Evolutionary conservation across 768 basidiomycete species (phyloP), one percentile per base, ranked within the genome.

Genomic region (Pleurotus giganteus): DNA sequence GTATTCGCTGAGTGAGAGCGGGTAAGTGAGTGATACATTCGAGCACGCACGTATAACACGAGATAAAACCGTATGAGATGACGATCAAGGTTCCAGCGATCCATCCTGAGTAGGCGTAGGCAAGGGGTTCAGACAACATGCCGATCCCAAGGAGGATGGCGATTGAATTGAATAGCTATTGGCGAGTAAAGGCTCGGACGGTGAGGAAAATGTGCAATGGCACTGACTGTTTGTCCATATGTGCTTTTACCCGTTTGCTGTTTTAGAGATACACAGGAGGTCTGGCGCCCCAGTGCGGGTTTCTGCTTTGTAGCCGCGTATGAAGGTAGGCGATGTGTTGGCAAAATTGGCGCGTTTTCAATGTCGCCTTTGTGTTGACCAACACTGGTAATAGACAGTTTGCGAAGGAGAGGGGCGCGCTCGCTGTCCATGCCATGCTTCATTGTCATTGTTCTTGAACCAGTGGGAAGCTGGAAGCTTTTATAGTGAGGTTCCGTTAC

Each of bases 31-130:
- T 34, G 24, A 29, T 54, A 39, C 12, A 57, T 21, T 24, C 34
- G 42, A 45, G 26, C 6, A 80, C 89, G 54, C 63, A 94, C 92
- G 92, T 94, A 68, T 97, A 91, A 65, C 92, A 96, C 6, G 93
- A 88, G 15, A 95, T 69, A 56, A 80, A 77, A 0, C 88, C 92
- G 62, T 93, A 94, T 50, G 82, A 80, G 9, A 91, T 65, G 55
- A 96, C 82, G 13, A 98, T 73, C 23, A 79, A 5, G 0, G 85
- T 86, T 0, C 96, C 95, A 32, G 78, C 74, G 15, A 87, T 71
- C 95, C 95, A 98, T 2, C 95, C 96, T 2, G 92, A 83, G 62
- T 91, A 92, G 1, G 94, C 84, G 63, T 97, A 96, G 0, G 95
- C 95, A 23, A 97, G 76, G 0, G 94, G 92, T 65, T 92, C 86